A percentile compares a stretch with the other conserved stretches of the same genome.
Evolutionary conservation across 2,329 filamentous ascomycete species (phyloP).

Genomic region (Aurifilum marmelostoma): DNA sequence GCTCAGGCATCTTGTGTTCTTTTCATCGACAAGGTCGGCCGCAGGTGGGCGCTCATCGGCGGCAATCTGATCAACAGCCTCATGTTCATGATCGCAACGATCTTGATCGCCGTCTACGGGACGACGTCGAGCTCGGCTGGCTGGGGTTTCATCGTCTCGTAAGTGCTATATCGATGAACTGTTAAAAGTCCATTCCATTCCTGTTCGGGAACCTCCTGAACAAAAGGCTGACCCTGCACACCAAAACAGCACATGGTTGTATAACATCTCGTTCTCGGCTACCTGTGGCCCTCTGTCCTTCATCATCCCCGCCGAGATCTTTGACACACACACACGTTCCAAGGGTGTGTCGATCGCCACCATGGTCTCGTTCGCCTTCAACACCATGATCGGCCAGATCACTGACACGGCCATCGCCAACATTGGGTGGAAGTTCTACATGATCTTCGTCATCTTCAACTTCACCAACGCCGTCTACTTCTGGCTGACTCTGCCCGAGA

Average conservation of each 20-base stretch:
- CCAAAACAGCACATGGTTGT: constrained; percentile 67
- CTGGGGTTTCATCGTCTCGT: constrained; percentile 74
- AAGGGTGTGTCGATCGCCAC: constrained; percentile 77
- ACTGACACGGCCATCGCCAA: constrained; percentile 53
- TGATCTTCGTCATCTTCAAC: constrained; percentile 63
- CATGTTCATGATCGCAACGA: constrained; percentile 70
- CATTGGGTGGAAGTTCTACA: constrained; percentile 51
- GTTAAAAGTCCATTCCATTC: not conserved
- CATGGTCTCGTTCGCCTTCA: constrained; percentile 75
- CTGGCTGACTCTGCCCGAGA: constrained; percentile 67
- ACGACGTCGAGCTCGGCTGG: constrained; percentile 57
- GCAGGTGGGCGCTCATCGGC: constrained; percentile 71
- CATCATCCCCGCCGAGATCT: constrained; percentile 72
- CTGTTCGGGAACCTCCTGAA: not conserved
- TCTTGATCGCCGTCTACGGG: constrained; percentile 44
- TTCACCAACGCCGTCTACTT: constrained; percentile 52
- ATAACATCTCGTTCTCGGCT: constrained; percentile 76
- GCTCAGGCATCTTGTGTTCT: constrained; percentile 71
- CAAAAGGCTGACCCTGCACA: not conserved
- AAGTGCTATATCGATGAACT: constrained; percentile 28
- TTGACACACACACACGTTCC: constrained; percentile 74
- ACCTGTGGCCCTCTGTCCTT: constrained; percentile 68
- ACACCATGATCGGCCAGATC: constrained; percentile 40
- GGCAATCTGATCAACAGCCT: constrained; percentile 74
- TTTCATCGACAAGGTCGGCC: constrained; percentile 70